Percentiles rank a stretch among this genome's conserved stretches.
Evolutionary conservation across 352 stramenopile species (phyloP).

Genomic region (Globisporangium irregulare): DNA sequence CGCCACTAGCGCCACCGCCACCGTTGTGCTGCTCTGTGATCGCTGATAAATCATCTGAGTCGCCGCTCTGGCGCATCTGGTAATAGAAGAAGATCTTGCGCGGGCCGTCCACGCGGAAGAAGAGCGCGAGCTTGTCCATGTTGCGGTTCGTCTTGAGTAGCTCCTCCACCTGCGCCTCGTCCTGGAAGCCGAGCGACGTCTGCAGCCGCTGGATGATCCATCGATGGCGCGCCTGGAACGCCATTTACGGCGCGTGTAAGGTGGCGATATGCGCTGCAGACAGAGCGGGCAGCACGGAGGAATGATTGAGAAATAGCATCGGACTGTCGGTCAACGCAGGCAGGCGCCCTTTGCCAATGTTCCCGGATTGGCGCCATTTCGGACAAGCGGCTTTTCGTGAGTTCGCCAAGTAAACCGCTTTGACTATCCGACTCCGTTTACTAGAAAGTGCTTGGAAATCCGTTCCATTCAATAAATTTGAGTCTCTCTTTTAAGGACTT

Average conservation of each 20-base stretch:
- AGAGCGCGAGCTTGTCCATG: constrained; percentile 70
- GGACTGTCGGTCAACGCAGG: no score
- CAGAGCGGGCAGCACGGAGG: background rate
- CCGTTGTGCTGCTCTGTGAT: background rate
- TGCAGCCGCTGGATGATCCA: constrained; percentile 86
- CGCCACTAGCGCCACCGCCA: background rate
- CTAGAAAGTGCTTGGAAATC: no score
- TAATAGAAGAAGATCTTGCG: constrained; percentile 83
- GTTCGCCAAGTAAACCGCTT: no score
- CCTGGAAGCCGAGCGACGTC: constrained; percentile 62
- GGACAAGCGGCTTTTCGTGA: no score
- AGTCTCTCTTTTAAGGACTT: no score
- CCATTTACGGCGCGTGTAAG: constrained; percentile 33
- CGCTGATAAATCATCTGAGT: constrained; percentile 12
- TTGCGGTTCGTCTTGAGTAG: constrained; percentile 75
- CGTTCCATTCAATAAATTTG: no score
- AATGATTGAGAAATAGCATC: background rate
- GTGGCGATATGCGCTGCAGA: background rate
- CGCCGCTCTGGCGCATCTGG: constrained; percentile 30
- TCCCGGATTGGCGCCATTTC: background rate
- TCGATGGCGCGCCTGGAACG: constrained; percentile 81
- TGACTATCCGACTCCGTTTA: no score
- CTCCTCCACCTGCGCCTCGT: constrained; percentile 76
- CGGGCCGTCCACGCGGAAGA: constrained; percentile 68
- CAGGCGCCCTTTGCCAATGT: background rate